Evolutionary conservation across 176 grass and related monocot genomes (phyloP).

Genomic region (Ananas comosus): DNA sequence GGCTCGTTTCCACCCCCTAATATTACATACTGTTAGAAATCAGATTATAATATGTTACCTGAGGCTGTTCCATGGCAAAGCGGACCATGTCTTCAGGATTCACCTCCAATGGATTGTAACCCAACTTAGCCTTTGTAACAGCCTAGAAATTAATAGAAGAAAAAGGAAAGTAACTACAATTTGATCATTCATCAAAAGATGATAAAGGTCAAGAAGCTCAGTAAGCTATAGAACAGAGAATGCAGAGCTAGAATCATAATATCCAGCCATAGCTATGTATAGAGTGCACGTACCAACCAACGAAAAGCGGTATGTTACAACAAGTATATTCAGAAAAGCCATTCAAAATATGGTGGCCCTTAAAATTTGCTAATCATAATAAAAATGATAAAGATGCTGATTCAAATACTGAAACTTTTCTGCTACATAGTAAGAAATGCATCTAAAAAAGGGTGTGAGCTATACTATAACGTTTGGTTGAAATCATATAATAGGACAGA

Average conservation of each 20-base stretch:
- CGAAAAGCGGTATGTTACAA: not conserved
- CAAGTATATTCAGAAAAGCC: not conserved
- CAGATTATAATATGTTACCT: constrained; percentile 37
- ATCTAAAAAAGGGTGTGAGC: not conserved
- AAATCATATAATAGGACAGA: not conserved
- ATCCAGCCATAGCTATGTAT: not conserved
- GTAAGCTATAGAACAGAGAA: not conserved
- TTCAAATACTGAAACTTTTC: no score
- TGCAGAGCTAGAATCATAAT: not conserved
- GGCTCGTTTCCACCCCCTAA: no score
- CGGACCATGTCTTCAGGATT: constrained; percentile 99
- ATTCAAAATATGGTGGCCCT: not conserved
- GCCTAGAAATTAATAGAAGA: constrained; percentile 49
- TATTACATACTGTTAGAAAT: not conserved
- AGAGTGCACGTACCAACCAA: not conserved
- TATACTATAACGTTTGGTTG: not conserved
- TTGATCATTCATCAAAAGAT: not conserved
- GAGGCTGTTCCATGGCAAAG: constrained; percentile 82
- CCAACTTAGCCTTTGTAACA: constrained; percentile 98
- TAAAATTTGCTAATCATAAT: no score
- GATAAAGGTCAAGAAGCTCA: constrained; percentile 1
- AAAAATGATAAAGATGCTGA: no score
- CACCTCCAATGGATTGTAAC: constrained; percentile 89
- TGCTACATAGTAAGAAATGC: no score
- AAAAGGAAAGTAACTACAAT: constrained; percentile 7